phyloP scores from a whole-genome alignment of 2,329 filamentous ascomycete species.

The Podosphaera xanthii region DNA sequence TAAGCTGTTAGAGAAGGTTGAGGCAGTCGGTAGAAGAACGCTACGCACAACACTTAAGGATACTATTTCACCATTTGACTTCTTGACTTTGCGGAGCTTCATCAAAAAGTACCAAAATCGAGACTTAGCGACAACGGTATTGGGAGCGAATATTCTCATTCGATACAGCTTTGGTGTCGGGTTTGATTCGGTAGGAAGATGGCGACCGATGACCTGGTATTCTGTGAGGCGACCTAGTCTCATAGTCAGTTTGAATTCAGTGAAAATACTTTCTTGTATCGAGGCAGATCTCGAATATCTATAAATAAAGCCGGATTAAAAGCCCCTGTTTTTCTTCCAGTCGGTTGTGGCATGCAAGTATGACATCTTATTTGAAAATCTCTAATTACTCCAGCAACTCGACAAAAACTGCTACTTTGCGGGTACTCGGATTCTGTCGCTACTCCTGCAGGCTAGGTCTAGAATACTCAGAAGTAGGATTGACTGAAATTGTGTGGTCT shows the following conservation, averaged over 20 bases:
- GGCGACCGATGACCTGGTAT: conserved; percentile 99
- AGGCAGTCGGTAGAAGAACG: conserved; percentile 4
- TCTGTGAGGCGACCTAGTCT: conserved; percentile 90
- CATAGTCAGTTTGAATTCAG: background rate
- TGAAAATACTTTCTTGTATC: no score
- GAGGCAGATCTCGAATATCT: no score
- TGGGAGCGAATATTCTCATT: conserved; percentile 99
- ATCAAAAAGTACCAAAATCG: conserved; percentile 99
- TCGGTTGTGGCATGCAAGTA: no score
- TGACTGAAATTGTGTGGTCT: no score
- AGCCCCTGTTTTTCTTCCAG: no score
- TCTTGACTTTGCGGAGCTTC: conserved; percentile 99
- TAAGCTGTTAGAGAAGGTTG: background rate
- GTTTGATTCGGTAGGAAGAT: conserved; percentile 93
- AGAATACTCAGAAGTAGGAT: no score
- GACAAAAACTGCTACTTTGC: no score
- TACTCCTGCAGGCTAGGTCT: no score
- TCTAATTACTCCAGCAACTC: no score
- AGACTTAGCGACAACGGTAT: conserved; percentile 96
- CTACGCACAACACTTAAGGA: conserved; percentile 73
- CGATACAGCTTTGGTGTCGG: conserved; percentile 96
- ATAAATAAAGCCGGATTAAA: no score
- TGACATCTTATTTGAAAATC: no score
- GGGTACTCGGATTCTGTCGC: no score
- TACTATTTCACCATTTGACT: conserved; percentile 98